phyloP scores from a whole-genome alignment of 805 yeast genomes.

The Lachancea lanzarotensis region DNA sequence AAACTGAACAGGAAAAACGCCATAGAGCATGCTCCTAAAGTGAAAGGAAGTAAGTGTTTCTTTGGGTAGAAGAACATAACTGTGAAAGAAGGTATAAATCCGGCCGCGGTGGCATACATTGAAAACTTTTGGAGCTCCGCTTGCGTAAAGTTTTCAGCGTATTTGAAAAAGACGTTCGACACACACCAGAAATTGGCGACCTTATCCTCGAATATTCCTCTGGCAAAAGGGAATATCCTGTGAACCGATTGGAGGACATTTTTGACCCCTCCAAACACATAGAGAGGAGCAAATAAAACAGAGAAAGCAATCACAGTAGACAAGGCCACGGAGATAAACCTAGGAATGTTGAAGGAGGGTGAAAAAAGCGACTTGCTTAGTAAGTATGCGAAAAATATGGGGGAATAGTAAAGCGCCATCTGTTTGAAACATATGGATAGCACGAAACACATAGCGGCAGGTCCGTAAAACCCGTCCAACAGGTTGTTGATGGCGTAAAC shows the following conservation, averaged over 20 bases:
- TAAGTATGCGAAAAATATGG: slow-evolving; percentile 76
- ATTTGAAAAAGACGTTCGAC: slow-evolving; percentile 71
- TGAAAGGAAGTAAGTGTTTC: slow-evolving; percentile 55
- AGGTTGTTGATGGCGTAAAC: slow-evolving; percentile 61
- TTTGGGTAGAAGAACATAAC: slow-evolving; percentile 46
- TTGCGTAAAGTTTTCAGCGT: slow-evolving; percentile 47
- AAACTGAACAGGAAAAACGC: slow-evolving; percentile 85
- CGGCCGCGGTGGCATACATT: slow-evolving; percentile 44
- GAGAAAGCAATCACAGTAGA: slow-evolving; percentile 52
- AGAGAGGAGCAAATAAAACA: slow-evolving; percentile 54
- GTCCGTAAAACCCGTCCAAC: slow-evolving; percentile 51
- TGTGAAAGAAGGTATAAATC: slow-evolving; percentile 51
- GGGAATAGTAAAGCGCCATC: slow-evolving; percentile 91
- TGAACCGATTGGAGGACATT: slow-evolving; percentile 47
- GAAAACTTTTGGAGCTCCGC: slow-evolving; percentile 56
- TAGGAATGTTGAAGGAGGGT: slow-evolving; percentile 45
- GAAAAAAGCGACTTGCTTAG: slow-evolving; percentile 44
- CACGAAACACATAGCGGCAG: slow-evolving; percentile 74
- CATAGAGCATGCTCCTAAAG: slow-evolving; percentile 76
- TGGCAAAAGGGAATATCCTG: slow-evolving; percentile 83
- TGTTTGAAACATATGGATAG: slow-evolving; percentile 81
- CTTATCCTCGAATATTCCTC: slow-evolving; percentile 95
- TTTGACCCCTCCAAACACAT: slow-evolving; percentile 35
- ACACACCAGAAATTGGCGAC: slow-evolving; percentile 98
- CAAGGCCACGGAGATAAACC: slow-evolving; percentile 56